A percentile compares a stretch with the other conserved stretches of the same genome.
Conservation (phyloP, 306 rosid species). For the Luffa acutangula region DNA sequence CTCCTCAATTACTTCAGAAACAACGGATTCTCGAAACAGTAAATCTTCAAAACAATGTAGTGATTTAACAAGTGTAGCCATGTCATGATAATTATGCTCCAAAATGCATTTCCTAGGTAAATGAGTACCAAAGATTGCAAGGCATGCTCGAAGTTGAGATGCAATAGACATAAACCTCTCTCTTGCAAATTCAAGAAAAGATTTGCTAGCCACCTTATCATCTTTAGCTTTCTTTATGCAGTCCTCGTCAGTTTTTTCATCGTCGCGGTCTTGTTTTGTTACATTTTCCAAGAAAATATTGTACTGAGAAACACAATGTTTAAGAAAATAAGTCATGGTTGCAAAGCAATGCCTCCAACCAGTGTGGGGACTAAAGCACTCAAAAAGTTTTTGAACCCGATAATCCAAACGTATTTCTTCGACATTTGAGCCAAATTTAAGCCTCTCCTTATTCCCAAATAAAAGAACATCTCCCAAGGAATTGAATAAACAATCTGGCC, state of each 20-base stretch:
- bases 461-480: conserved; percentile 47
- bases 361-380: conserved; percentile 31
- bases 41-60: conserved; percentile 30
- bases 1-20: conserved; percentile 28
- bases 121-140: conserved; percentile 40
- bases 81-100: conserved; percentile 18
- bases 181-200: conserved; percentile 48
- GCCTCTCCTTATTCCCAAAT: conserved; percentile 60
- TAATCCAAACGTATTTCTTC: conserved; percentile 47
- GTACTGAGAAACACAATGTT: conserved; percentile 47
- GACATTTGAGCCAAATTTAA: conserved; percentile 39
- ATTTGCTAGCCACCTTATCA: conserved; percentile 12
- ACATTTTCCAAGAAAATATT: conserved; percentile 39
- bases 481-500: conserved; percentile 19
- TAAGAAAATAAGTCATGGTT: conserved; percentile 50
- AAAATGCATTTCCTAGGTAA: conserved; percentile 31
- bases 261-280: conserved; percentile 12
- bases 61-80: conserved; percentile 17
- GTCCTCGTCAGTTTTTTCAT: background rate
- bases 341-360: conserved; percentile 50
- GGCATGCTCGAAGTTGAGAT: conserved; percentile 21
- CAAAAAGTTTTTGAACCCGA: conserved; percentile 35
- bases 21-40: conserved; percentile 23
- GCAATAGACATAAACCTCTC: conserved; percentile 28
- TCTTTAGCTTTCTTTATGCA: conserved; percentile 6